These are phyloP conservation scores for Neofusicoccum sp. DNA, from an alignment of 2,329 filamentous ascomycete genomes.

Conservation along the genomic window DNA sequence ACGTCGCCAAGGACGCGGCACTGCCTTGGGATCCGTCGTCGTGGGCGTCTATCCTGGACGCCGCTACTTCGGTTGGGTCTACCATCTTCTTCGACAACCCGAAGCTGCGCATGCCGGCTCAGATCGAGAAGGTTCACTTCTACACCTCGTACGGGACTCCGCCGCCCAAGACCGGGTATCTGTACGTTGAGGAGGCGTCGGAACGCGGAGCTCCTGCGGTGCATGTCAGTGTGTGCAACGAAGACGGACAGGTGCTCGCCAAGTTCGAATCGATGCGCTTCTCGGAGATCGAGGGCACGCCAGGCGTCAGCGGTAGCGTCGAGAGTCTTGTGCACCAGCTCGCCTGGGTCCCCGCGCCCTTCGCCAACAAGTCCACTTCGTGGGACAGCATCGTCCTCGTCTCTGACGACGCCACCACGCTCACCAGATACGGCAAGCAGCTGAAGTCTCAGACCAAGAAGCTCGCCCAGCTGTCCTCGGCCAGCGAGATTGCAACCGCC, in stretches of 20 bases:
- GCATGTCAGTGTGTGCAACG: slow-evolving; percentile 33
- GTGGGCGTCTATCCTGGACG: slow-evolving; percentile 47
- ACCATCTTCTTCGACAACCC: slow-evolving; percentile 43
- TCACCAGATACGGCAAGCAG: slow-evolving; percentile 27
- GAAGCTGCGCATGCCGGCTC: slow-evolving; percentile 41
- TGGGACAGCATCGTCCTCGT: slow-evolving; percentile 33
- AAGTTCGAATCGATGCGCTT: slow-evolving; percentile 42
- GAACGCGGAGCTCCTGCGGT: slow-evolving; percentile 32
- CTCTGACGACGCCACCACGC: slow-evolving; percentile 27
- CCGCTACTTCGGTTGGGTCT: slow-evolving; percentile 47
- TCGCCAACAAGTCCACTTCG: slow-evolving; percentile 33
- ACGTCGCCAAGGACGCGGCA: neutral
- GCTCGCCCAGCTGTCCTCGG: neutral
- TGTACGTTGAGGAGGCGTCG: slow-evolving; percentile 35
- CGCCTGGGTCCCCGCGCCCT: slow-evolving; percentile 41
- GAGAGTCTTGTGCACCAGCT: slow-evolving; percentile 41
- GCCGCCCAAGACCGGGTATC: slow-evolving; percentile 39
- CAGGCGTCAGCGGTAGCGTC: slow-evolving; percentile 27
- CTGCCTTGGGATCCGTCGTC: slow-evolving; percentile 35
- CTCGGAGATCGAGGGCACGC: slow-evolving; percentile 42
- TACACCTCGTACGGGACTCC: slow-evolving; percentile 23
- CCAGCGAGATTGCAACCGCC: neutral
- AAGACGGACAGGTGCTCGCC: slow-evolving; percentile 34
- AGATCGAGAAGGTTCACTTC: slow-evolving; percentile 35
- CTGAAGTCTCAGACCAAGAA: slow-evolving; percentile 23